A percentile compares a stretch with the other conserved stretches of the same genome.
These are phyloP conservation scores for Microcera coccophila DNA, from an alignment of 2,329 filamentous ascomycete genomes.

Conservation along the genomic window DNA sequence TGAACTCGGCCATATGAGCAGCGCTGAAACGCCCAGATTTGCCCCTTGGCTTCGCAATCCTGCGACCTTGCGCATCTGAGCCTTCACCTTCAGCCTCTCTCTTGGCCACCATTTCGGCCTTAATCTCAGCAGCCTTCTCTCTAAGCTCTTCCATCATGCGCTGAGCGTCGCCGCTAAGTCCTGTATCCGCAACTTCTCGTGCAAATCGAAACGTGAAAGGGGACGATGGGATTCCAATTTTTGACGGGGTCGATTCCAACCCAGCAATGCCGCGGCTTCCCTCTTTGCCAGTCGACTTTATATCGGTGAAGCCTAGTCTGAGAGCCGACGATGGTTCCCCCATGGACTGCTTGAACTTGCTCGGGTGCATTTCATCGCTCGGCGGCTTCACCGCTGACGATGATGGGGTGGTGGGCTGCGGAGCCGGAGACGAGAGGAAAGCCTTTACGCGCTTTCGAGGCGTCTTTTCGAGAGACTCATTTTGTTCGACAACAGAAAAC, in stretches of 20 bases:
- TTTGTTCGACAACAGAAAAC: constrained; percentile 42
- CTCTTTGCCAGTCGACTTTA: constrained; percentile 55
- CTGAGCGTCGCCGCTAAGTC: constrained; percentile 59
- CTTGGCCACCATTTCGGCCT: constrained; percentile 61
- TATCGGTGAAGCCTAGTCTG: constrained; percentile 75
- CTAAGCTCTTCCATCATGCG: constrained; percentile 64
- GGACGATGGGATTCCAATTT: constrained; percentile 50
- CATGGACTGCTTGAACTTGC: constrained; percentile 71
- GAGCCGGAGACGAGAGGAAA: constrained; percentile 34
- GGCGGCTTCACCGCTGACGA: constrained; percentile 65
- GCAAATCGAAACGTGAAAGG: constrained; percentile 69
- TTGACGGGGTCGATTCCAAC: constrained; percentile 62
- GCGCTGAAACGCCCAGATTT: constrained; percentile 78
- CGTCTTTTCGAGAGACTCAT: constrained; percentile 35
- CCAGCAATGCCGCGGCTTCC: constrained; percentile 30
- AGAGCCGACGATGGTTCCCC: constrained; percentile 76
- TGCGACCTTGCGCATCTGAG: constrained; percentile 51
- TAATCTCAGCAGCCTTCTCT: constrained; percentile 67
- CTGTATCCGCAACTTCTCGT: constrained; percentile 45
- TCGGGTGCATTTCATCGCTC: constrained; percentile 85
- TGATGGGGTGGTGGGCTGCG: constrained; percentile 55
- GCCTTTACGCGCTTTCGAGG: constrained; percentile 17
- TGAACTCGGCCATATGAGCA: constrained; percentile 81
- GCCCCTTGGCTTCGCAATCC: constrained; percentile 75
- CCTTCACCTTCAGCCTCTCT: constrained; percentile 51